These are phyloP conservation scores for Penicillium hesseltinei DNA, from an alignment of 2,329 filamentous ascomycete species.

Conservation along the genomic window DNA sequence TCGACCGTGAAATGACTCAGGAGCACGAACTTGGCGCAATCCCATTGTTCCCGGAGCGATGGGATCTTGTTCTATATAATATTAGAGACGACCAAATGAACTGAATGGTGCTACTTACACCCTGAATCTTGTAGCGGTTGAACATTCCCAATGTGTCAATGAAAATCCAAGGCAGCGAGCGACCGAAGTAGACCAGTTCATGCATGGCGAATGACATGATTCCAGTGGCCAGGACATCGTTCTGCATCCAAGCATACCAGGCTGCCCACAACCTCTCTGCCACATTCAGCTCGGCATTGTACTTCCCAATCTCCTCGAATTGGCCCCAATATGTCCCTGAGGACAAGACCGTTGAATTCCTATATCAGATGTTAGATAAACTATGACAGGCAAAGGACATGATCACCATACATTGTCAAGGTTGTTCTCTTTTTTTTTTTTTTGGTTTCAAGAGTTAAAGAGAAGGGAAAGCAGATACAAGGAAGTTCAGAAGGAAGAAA, in stretches of 20 bases:
- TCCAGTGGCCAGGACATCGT: conserved; percentile 92
- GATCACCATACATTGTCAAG: conserved; percentile 13
- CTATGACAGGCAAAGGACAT: neutral
- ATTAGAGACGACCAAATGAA: neutral
- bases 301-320: conserved; percentile 63
- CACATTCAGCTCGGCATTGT: conserved; percentile 83
- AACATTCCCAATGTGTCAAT: conserved; percentile 86
- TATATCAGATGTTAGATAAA: conserved; percentile 20
- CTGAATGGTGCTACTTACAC: conserved; percentile 52
- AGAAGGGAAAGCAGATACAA: neutral
- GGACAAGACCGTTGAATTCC: conserved; percentile 50
- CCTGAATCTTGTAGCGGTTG: conserved; percentile 92
- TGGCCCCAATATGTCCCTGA: conserved; percentile 64
- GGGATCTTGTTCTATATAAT: conserved; percentile 70
- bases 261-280: conserved; percentile 88
- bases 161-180: conserved; percentile 85
- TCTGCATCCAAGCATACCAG: conserved; percentile 98
- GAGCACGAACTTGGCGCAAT: conserved; percentile 89
- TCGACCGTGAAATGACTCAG: conserved; percentile 97
- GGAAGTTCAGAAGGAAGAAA: too few relatives aligned
- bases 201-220: conserved; percentile 98
- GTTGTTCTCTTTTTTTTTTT: neutral
- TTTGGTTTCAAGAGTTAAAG: neutral
- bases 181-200: conserved; percentile 91
- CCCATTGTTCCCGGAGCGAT: conserved; percentile 88